Base-by-base conservation (phyloP, 768 basidiomycete genomes). In the Calocybe gangraenosa region DNA sequence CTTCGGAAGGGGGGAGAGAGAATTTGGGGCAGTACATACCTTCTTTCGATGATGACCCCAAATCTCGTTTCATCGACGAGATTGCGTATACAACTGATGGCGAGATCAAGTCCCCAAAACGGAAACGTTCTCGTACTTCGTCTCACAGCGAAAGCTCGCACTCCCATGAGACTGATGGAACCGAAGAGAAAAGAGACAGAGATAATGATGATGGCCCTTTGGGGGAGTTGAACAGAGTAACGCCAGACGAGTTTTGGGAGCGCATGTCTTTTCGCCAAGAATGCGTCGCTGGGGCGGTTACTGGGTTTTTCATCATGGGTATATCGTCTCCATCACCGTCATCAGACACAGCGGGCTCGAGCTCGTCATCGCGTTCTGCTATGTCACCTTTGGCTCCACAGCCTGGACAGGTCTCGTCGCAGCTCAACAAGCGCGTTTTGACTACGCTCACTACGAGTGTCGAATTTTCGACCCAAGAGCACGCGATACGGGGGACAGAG, bases 231-330 rank as follows among this genome's bases (percentile, higher is more conserved):
- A 68, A 60, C 13, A 76, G 69, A 50, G 84, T 90, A 39, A 65
- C 68, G 0, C 56, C 77, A 31, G 85, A 85, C 32, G 94, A 96
- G 58, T 99, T 94, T 64, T 99, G 95, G 94, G 93, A 96, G 65
- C 78, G 92, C 13, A 93, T 99, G 87, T 91, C 85, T 32, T 95
- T 89, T 64, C 77, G 96, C 20, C 95, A 97, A 60, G 96, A 99
- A 65, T 97, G 95, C 59, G 76, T 87, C 36, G 77, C 84, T 28
- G 93, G 94, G 2, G 87, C 89, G 1, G 79, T 95, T 13, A 97
- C 93, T 2, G 95, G 89, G 0, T 99, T 99, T 69, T 97, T 97
- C 60, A 77, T 79, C n/a, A 54, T 87, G 52, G 71, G 78, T 22
- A 66, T 73, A 52, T 55, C 66, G 22, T 52, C 52, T 44, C 25